These are phyloP conservation scores for Phytopythium ostracodes DNA, from an alignment of 352 stramenopile genomes.

Conservation along the genomic window DNA sequence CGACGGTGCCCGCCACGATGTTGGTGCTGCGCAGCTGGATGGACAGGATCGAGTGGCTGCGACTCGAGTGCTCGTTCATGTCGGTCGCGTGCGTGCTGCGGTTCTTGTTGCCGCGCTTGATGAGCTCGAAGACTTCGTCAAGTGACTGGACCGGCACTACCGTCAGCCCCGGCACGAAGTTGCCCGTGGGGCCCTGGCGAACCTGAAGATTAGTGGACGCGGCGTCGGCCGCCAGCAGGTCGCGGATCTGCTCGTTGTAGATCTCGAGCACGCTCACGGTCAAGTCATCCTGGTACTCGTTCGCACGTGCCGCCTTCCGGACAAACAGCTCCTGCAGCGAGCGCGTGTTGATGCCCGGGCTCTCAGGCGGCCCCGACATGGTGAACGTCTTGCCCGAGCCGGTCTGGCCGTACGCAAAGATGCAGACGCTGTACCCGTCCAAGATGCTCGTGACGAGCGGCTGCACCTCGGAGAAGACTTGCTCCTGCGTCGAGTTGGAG, in stretches of 20 bases:
- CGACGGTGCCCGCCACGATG: slow-evolving; percentile 65
- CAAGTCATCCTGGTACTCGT: slow-evolving; percentile 84
- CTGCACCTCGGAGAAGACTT: slow-evolving; percentile 75
- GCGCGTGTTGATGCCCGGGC: slow-evolving; percentile 79
- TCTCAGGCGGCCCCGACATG: slow-evolving; percentile 69
- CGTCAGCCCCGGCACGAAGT: slow-evolving; percentile 81
- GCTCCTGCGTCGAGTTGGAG: slow-evolving; percentile 65
- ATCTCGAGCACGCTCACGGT: slow-evolving; percentile 95
- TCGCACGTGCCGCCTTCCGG: slow-evolving; percentile 53
- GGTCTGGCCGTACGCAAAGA: slow-evolving; percentile 89
- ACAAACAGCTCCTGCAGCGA: slow-evolving; percentile 83
- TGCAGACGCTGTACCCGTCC: slow-evolving; percentile 88
- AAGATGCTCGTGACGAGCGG: slow-evolving; percentile 82
- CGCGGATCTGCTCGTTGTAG: slow-evolving; percentile 95
- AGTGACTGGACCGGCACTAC: slow-evolving; percentile 68
- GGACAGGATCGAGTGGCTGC: slow-evolving; percentile 85
- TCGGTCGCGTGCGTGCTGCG: slow-evolving; percentile 81
- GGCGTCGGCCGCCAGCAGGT: slow-evolving; percentile 88
- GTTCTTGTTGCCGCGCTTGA: slow-evolving; percentile 85
- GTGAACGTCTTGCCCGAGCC: slow-evolving; percentile 87
- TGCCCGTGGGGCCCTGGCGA: slow-evolving; percentile 74
- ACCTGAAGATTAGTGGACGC: slow-evolving; percentile 81
- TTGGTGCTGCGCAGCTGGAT: slow-evolving; percentile 83
- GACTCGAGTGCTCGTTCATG: slow-evolving; percentile 90
- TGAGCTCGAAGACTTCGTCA: slow-evolving; percentile 82